Percentiles rank a stretch among this genome's conserved stretches.
Evolutionary conservation across 768 basidiomycete species (phyloP).

Genomic region (Suillus cothurnatus): DNA sequence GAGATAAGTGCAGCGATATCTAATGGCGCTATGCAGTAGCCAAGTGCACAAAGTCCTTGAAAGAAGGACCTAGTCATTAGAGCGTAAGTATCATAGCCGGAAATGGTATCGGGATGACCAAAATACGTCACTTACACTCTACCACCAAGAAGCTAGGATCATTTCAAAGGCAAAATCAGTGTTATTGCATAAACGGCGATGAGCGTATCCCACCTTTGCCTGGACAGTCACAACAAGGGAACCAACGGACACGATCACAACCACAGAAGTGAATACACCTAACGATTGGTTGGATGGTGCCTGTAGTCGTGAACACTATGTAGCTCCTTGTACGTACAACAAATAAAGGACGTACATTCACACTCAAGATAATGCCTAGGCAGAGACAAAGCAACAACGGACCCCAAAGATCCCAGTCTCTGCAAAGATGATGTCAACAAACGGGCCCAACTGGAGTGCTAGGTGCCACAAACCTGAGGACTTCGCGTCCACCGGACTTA

Average conservation of each 20-base stretch:
- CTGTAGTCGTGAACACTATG: slow-evolving; percentile 40
- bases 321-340: neutral
- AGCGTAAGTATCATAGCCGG: neutral
- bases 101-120: slow-evolving; percentile 6
- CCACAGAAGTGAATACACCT: slow-evolving; percentile 90
- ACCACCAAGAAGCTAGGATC: slow-evolving; percentile 69
- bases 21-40: slow-evolving; percentile 94
- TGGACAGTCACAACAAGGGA: slow-evolving; percentile 94
- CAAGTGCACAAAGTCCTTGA: slow-evolving; percentile 92
- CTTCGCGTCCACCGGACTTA: slow-evolving; percentile 72
- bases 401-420: slow-evolving; percentile 99
- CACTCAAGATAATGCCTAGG: slow-evolving; percentile 82
- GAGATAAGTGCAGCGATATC: slow-evolving; percentile 88
- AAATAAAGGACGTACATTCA: slow-evolving; percentile 59
- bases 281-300: slow-evolving; percentile 83
- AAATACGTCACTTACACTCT: slow-evolving; percentile 62
- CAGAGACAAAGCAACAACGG: slow-evolving; percentile 82
- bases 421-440: slow-evolving; percentile 32
- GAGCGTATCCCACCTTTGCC: slow-evolving; percentile 67
- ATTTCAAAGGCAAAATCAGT: neutral
- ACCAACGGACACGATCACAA: slow-evolving; percentile 89
- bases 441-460: slow-evolving; percentile 3
- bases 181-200: neutral
- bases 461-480: slow-evolving; percentile 57
- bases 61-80: slow-evolving; percentile 75